phyloP scores from a whole-genome alignment of 2,329 filamentous ascomycete species.

The Pleurostoma richardsiae region DNA sequence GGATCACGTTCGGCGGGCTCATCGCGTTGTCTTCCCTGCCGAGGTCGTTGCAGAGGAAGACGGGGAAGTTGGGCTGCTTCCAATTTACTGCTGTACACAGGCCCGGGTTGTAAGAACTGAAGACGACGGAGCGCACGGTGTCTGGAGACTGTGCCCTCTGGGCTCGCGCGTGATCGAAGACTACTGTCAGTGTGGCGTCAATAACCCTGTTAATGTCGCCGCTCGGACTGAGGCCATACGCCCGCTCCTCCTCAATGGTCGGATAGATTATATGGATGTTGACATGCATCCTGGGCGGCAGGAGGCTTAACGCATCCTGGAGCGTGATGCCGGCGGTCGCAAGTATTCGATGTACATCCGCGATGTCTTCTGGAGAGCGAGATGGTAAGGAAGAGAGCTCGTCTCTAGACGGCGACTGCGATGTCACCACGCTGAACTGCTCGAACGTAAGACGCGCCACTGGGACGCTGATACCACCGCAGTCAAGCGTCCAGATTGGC shows the following conservation, averaged over 20 bases:
- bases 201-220: slow-evolving; percentile 82
- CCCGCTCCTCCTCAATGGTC: slow-evolving; percentile 65
- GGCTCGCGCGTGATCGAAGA: slow-evolving; percentile 84
- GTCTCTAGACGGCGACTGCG: slow-evolving; percentile 31
- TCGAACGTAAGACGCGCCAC: slow-evolving; percentile 72
- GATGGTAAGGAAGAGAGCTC: slow-evolving; percentile 36
- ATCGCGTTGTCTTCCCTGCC: slow-evolving; percentile 53
- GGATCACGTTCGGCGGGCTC: slow-evolving; percentile 26
- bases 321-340: slow-evolving; percentile 75
- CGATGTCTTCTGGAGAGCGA: slow-evolving; percentile 49
- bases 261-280: slow-evolving; percentile 93
- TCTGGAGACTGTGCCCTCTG: slow-evolving; percentile 62
- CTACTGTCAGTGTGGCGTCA: slow-evolving; percentile 75
- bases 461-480: slow-evolving; percentile 74
- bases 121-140: slow-evolving; percentile 80
- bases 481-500: slow-evolving; percentile 75
- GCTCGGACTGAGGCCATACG: slow-evolving; percentile 65
- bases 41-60: slow-evolving; percentile 91
- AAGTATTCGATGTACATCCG: slow-evolving; percentile 66
- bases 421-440: slow-evolving; percentile 59
- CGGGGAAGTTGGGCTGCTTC: slow-evolving; percentile 98
- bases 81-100: slow-evolving; percentile 95
- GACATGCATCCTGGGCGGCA: slow-evolving; percentile 77
- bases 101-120: slow-evolving; percentile 86
- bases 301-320: slow-evolving; percentile 65